A percentile compares a stretch with the other conserved stretches of the same genome.
Conservation (phyloP, 2,329 filamentous ascomycete species). For the Iodosphaeria phyllophila region DNA sequence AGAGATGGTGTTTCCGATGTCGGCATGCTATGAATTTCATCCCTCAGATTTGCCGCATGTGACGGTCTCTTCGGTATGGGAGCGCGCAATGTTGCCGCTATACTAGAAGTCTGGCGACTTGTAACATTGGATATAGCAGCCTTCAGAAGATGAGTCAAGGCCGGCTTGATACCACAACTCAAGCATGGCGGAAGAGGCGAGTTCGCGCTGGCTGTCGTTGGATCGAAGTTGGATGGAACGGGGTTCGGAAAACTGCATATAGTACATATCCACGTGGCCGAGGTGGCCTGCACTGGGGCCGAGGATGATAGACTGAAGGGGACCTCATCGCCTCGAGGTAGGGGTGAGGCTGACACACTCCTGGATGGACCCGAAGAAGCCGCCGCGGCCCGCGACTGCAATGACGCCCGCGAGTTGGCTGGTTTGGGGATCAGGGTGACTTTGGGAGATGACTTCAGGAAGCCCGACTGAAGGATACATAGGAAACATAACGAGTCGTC, state of each 20-base stretch:
- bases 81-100: too few species aligned
- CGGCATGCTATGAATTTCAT: not conserved
- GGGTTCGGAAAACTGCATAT: slow-evolving; percentile 94
- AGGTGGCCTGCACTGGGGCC: slow-evolving; percentile 28
- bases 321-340: too few species aligned
- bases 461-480: slow-evolving; percentile 45
- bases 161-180: slow-evolving; percentile 85
- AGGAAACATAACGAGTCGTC: too few species aligned
- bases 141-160: slow-evolving; percentile 65
- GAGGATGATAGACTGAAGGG: slow-evolving; percentile 10
- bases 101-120: slow-evolving; percentile 18
- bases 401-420: slow-evolving; percentile 42
- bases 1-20: not conserved
- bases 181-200: slow-evolving; percentile 75
- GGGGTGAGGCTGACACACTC: slow-evolving; percentile 19
- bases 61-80: too few species aligned
- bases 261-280: slow-evolving; percentile 82
- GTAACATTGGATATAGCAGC: slow-evolving; percentile 63
- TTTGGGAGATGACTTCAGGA: slow-evolving; percentile 88
- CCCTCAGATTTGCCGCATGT: too few species aligned
- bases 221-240: slow-evolving; percentile 85
- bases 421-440: slow-evolving; percentile 77
- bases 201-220: slow-evolving; percentile 57
- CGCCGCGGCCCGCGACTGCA: slow-evolving; percentile 33
- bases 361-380: slow-evolving; percentile 25